A percentile compares a stretch with the other conserved stretches of the same genome.
Evolutionary conservation across 257 asterid genomes (phyloP).

Genomic region (Nicotiana otophora): DNA sequence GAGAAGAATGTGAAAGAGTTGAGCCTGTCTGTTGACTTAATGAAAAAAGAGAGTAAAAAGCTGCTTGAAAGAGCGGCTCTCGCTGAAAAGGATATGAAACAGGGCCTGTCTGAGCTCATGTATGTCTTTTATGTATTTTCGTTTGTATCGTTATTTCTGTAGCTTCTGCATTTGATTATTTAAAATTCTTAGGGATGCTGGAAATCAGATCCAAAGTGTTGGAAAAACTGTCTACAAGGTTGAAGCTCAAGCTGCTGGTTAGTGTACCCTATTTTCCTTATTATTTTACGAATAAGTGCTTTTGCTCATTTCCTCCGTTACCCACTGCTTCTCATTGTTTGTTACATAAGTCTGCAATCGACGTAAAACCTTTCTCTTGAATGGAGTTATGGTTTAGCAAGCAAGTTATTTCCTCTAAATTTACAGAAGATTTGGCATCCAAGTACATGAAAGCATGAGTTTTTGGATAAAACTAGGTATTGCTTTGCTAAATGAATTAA

Average conservation of each 20-base stretch:
- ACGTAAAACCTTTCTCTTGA: background rate
- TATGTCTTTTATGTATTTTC: conserved; percentile 20
- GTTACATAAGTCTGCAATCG: background rate
- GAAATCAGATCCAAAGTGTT: conserved; percentile 54
- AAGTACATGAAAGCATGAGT: background rate
- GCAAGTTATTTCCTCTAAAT: background rate
- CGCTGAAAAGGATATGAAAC: conserved; percentile 81
- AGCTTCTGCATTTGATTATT: conserved; percentile 20
- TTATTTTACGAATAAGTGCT: background rate
- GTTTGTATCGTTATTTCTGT: conserved; percentile 16
- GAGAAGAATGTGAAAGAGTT: conserved; percentile 72
- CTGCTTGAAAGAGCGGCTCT: conserved; percentile 77
- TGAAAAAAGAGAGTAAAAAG: conserved; percentile 86
- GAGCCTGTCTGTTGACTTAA: conserved; percentile 61
- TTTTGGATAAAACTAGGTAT: background rate
- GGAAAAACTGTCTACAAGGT: conserved; percentile 64
- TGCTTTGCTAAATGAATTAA: background rate
- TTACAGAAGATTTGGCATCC: background rate
- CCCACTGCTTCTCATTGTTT: background rate
- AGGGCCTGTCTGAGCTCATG: conserved; percentile 66
- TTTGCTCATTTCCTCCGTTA: background rate
- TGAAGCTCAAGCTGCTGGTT: conserved; percentile 81
- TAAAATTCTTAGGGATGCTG: conserved; percentile 55
- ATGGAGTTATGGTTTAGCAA: background rate
- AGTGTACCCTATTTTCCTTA: conserved; percentile 9